phyloP scores from a whole-genome alignment of 345 rosid species.

The Litchi chinensis region DNA sequence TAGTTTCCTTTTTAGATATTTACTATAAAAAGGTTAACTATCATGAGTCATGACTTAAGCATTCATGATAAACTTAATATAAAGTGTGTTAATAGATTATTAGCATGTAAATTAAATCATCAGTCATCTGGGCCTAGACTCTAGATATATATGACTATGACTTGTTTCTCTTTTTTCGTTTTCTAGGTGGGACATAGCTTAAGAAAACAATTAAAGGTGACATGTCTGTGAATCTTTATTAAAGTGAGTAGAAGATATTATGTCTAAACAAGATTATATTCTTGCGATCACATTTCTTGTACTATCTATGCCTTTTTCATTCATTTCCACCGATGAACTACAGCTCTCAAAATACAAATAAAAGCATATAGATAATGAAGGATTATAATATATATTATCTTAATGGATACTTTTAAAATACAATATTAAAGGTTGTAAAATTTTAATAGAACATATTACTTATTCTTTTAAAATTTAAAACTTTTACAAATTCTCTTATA shows the following conservation, averaged over 20 bases:
- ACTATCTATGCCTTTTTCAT: not conserved
- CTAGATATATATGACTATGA: not conserved
- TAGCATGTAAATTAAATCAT: not conserved
- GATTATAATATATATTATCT: no score
- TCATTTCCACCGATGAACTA: not conserved
- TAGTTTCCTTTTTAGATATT: not conserved
- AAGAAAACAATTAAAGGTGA: slow-evolving; percentile 10
- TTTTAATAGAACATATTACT: not conserved
- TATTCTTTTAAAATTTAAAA: not conserved
- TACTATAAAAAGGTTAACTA: not conserved
- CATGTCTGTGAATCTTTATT: slow-evolving; percentile 3
- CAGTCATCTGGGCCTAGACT: not conserved
- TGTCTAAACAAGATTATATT: not conserved
- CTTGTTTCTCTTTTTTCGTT: not conserved
- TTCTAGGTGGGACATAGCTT: not conserved
- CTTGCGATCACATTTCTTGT: not conserved
- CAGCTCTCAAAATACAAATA: not conserved
- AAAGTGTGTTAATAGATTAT: not conserved
- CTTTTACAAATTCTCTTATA: not conserved
- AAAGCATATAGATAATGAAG: not conserved
- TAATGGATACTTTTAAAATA: no score
- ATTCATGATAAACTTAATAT: not conserved
- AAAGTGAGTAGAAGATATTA: not conserved
- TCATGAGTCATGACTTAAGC: not conserved
- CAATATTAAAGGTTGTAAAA: no score